Evolutionary conservation across 2,329 filamentous ascomycete species (phyloP).

Genomic region (Nothopassalora personata): DNA sequence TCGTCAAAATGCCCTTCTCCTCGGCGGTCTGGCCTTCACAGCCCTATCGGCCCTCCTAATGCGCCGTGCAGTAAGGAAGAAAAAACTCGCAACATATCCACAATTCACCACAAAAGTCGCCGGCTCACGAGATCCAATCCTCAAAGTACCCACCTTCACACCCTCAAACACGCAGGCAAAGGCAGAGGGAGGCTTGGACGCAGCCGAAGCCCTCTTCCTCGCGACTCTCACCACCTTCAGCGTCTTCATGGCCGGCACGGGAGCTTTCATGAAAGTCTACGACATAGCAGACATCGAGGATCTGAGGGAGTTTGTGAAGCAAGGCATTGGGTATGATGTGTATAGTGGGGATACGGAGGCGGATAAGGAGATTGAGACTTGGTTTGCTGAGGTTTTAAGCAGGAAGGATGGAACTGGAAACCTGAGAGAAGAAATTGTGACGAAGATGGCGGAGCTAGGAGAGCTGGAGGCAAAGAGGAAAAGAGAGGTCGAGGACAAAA

Average conservation of each 20-base stretch:
- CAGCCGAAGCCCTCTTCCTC: conserved; percentile 74
- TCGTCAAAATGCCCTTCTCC: conserved; percentile 51
- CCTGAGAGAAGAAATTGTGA: conserved; percentile 22
- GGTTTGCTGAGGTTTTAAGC: conserved; percentile 46
- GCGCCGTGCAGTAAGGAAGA: conserved; percentile 62
- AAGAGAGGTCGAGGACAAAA: neutral
- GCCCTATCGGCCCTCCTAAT: conserved; percentile 62
- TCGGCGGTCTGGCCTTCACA: conserved; percentile 71
- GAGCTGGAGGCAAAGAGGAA: conserved; percentile 23
- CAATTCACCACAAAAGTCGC: conserved; percentile 10
- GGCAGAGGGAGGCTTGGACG: conserved; percentile 60
- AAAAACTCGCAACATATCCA: conserved; percentile 58
- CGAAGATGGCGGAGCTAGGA: conserved; percentile 29
- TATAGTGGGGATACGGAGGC: conserved; percentile 49
- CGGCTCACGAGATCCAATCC: conserved; percentile 2
- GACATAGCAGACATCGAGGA: conserved; percentile 57
- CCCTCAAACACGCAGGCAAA: conserved; percentile 14
- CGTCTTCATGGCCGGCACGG: conserved; percentile 67
- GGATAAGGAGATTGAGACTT: conserved; percentile 51
- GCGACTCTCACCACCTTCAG: conserved; percentile 81
- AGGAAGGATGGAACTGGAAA: conserved; percentile 41
- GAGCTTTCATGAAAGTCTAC: conserved; percentile 69
- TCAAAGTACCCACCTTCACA: conserved; percentile 16
- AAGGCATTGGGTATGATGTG: conserved; percentile 54
- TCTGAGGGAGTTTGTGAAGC: conserved; percentile 56